phyloP scores from a whole-genome alignment of 2,329 filamentous ascomycete species.

The Pseudopithomyces maydicus region DNA sequence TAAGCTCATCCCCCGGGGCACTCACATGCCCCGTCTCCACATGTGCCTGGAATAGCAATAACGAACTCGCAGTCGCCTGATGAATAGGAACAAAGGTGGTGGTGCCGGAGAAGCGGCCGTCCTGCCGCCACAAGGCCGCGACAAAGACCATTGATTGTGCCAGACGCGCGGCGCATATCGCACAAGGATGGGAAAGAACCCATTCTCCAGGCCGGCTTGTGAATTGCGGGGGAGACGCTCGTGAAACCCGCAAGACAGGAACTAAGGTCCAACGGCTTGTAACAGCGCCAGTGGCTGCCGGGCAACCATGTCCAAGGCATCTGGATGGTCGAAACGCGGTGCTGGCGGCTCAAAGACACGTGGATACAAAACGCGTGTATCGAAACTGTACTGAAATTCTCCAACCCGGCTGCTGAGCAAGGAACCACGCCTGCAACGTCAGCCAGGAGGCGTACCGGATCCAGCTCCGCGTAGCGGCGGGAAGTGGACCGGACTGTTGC shows the following conservation, averaged over 20 bases:
- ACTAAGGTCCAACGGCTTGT: neutral
- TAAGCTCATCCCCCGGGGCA: neutral
- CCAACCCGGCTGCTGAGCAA: neutral
- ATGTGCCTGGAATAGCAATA: neutral
- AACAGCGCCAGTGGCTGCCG: neutral
- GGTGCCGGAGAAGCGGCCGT: neutral
- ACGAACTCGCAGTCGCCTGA: neutral
- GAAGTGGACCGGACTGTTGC: neutral
- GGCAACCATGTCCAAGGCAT: neutral
- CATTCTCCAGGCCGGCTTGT: neutral
- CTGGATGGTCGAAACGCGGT: neutral
- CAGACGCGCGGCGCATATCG: neutral
- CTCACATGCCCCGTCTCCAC: neutral
- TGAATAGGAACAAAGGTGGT: neutral
- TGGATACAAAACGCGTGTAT: neutral
- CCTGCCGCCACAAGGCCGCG: neutral
- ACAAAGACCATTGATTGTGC: neutral
- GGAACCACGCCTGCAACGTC: neutral
- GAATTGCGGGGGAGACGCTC: conserved; percentile 1
- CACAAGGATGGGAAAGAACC: neutral
- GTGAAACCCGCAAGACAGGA: neutral
- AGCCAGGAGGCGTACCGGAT: neutral
- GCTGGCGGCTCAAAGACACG: neutral
- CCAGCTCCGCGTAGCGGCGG: neutral
- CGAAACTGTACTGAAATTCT: neutral